phyloP scores from a whole-genome alignment of 129 eudicot genomes.

The Artemisia argyi region DNA sequence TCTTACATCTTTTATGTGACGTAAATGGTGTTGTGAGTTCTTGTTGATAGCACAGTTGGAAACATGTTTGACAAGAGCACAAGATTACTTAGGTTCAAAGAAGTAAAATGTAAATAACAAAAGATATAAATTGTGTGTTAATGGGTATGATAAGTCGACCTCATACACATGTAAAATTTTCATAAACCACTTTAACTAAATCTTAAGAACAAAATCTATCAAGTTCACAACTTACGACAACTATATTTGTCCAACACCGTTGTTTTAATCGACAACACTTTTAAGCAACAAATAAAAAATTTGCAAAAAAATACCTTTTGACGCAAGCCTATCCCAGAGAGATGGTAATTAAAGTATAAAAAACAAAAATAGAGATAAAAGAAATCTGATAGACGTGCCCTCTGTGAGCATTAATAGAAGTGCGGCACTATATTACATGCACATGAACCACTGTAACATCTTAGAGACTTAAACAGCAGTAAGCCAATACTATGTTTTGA shows the following conservation, averaged over 20 bases:
- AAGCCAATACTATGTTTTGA: too few species aligned
- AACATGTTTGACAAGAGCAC: not conserved
- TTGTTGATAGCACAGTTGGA: not conserved
- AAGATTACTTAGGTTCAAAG: not conserved
- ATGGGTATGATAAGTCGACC: not conserved
- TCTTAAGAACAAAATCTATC: not conserved
- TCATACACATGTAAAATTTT: not conserved
- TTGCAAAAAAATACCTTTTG: not conserved
- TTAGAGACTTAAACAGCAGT: too few species aligned
- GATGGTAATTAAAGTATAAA: not conserved
- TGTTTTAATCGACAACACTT: constrained; percentile 4
- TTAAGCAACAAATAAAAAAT: constrained; percentile 4
- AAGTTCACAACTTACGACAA: constrained; percentile 1
- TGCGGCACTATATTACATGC: not conserved
- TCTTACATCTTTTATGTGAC: not conserved
- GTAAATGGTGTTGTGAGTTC: not conserved
- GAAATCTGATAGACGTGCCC: not conserved
- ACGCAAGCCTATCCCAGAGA: not conserved
- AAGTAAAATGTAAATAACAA: not conserved
- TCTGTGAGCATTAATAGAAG: not conserved
- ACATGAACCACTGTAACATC: constrained; percentile 20
- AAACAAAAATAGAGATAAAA: not conserved
- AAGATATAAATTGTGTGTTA: not conserved
- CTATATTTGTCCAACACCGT: not conserved
- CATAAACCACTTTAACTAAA: constrained; percentile 4